These are phyloP conservation scores for Croton setiger DNA, from an alignment of 441 rosid species.

Conservation along the genomic window DNA sequence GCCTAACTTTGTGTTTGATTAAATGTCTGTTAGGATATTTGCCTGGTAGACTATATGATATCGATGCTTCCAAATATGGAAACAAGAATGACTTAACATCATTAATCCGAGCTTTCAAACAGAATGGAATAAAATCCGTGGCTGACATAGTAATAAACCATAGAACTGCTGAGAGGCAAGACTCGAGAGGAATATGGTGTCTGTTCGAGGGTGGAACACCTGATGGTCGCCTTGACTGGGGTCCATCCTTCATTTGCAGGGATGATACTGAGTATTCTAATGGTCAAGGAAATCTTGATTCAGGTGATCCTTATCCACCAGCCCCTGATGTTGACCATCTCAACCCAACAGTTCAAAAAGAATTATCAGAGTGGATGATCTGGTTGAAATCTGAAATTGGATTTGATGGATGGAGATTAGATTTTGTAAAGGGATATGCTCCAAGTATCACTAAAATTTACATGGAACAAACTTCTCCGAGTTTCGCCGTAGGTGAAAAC, in stretches of 20 bases:
- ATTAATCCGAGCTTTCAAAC: conserved; percentile 41
- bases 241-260: conserved; percentile 61
- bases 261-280: conserved; percentile 43
- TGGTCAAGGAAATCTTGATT: conserved; percentile 66
- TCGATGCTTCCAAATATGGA: conserved; percentile 67
- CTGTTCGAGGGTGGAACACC: conserved; percentile 80
- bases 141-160: conserved; percentile 90
- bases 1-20: background rate
- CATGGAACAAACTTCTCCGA: conserved; percentile 46
- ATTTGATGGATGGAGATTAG: conserved; percentile 81
- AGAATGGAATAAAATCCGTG: conserved; percentile 56
- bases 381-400: conserved; percentile 76
- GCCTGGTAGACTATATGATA: conserved; percentile 84
- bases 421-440: conserved; percentile 65
- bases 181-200: conserved; percentile 58
- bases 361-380: conserved; percentile 82
- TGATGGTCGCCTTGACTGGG: conserved; percentile 80
- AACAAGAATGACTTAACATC: conserved; percentile 52
- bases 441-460: conserved; percentile 51
- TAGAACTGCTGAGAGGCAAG: conserved; percentile 73
- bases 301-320: conserved; percentile 39
- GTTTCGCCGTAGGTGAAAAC: conserved; percentile 78
- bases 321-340: conserved; percentile 89
- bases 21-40: conserved; percentile 52
- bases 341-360: conserved; percentile 56